Base-by-base conservation (phyloP, 306 rosid species). In the Castanospermum australe region DNA sequence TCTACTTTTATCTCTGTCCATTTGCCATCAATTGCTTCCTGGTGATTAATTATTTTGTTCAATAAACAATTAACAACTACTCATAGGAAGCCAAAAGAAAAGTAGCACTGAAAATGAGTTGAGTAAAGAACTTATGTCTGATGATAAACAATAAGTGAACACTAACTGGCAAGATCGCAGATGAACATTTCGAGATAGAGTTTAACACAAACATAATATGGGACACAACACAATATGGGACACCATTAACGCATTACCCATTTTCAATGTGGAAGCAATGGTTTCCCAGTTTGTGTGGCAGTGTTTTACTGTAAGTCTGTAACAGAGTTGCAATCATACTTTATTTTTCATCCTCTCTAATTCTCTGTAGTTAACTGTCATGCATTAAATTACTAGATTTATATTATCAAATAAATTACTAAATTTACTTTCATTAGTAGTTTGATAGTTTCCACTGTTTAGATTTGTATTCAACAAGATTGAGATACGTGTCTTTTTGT, bases 161-260 rank as follows among this genome's bases (percentile, higher is more conserved):
- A 50, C 47, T 4, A 36, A 39, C 30, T 17, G 12, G 9, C 4
- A 42, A 32, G 30, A 24, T 30, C 21, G 22, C 36, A 56, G 10
- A 69, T 28, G 66, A 75, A 59, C 33, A 18, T 61, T 68, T 67
- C 8, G 45, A 67, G 61, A 79, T 57, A 11, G 20, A 79, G 44
- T 35, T 62, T 73, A 57, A 24, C 5, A 15, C 62, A 45, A 5
- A 77, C 57, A 35, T 32, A 42, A 39, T 61, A 21, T 64, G 35
- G 24, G 41, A 67, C 22, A 62, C 30, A 5, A 77, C 57, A 35
- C 22, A 42, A 39, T 61, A 21, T 64, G 35, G 24, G 41, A 67
- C 22, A 62, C 30, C 57, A 25, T 61, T 10, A 30, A 45, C 67
- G n/a, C n/a, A 22, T 54, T 75, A 39, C 63, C 55, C 36, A 20